These are phyloP conservation scores for Albugo laibachii DNA, from an alignment of 352 stramenopile genomes.

Conservation along the genomic window DNA sequence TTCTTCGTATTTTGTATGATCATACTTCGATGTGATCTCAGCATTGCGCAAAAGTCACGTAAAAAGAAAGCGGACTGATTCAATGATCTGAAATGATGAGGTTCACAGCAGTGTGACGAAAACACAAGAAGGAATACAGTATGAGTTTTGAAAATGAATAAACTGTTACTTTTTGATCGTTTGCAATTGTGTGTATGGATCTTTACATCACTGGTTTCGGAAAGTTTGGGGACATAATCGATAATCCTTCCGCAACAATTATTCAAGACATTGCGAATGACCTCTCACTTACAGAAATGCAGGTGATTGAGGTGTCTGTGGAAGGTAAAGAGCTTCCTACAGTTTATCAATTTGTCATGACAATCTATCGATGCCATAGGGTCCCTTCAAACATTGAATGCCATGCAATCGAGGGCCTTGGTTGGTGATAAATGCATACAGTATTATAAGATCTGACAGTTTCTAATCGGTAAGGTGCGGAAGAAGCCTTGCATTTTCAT, in stretches of 20 bases:
- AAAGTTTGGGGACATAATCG: conserved; percentile 62
- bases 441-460: conserved; percentile 10
- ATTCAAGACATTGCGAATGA: conserved; percentile 28
- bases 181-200: too few relatives aligned
- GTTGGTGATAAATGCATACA: conserved; percentile 9
- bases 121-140: too few relatives aligned
- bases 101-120: too few relatives aligned
- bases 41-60: conserved; percentile 11
- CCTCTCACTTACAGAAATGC: conserved; percentile 34
- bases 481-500: conserved; percentile 37
- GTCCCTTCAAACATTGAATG: conserved; percentile 16
- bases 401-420: conserved; percentile 16
- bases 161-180: too few relatives aligned
- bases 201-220: conserved; percentile 60
- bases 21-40: conserved; percentile 70
- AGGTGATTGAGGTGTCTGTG: conserved; percentile 53
- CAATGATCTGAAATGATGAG: too few relatives aligned
- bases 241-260: conserved; percentile 60
- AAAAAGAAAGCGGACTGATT: too few relatives aligned
- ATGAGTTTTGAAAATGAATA: too few relatives aligned
- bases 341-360: background rate
- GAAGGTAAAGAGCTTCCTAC: conserved; percentile 13
- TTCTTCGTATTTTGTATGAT: conserved; percentile 76
- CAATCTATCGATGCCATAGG: conserved; percentile 3
- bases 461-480: conserved; percentile 18